phyloP scores from a whole-genome alignment of 2,329 filamentous ascomycete species.

The Alternaria ventricosa region DNA sequence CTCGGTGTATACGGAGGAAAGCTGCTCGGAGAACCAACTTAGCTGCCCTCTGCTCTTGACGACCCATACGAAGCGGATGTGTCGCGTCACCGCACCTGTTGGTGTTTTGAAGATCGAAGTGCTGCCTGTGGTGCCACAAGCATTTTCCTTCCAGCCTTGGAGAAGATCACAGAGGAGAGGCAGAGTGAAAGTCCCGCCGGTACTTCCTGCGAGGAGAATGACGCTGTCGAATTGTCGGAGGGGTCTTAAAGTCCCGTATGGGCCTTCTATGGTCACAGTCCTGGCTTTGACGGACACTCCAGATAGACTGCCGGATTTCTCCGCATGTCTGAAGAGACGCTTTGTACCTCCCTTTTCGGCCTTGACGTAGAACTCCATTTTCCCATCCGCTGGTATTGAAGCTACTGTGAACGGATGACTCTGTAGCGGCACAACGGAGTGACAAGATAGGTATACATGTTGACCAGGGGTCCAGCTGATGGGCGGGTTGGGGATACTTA shows the following conservation, averaged over 20 bases:
- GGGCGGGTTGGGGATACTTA: constrained; percentile 62
- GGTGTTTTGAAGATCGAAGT: constrained; percentile 26
- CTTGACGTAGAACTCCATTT: constrained; percentile 64
- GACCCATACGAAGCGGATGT: constrained; percentile 65
- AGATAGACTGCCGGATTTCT: constrained; percentile 43
- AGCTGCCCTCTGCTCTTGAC: constrained; percentile 62
- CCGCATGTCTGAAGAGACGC: constrained; percentile 59
- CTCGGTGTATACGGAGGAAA: constrained; percentile 55
- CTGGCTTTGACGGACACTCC: constrained; percentile 25
- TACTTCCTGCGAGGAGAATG: constrained; percentile 65
- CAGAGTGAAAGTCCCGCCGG: constrained; percentile 65
- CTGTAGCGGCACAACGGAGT: constrained; percentile 63
- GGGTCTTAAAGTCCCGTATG: constrained; percentile 59
- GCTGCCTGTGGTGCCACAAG: constrained; percentile 3
- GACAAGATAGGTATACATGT: constrained; percentile 67
- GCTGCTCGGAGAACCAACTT: constrained; percentile 60
- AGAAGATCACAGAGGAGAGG: constrained; percentile 65
- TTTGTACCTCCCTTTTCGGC: constrained; percentile 61
- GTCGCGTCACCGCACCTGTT: constrained; percentile 52
- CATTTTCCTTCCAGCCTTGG: constrained; percentile 51
- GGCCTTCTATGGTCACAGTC: constrained; percentile 60
- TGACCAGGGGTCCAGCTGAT: constrained; percentile 68
- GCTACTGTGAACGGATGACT: constrained; percentile 70
- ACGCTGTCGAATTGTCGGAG: constrained; percentile 67
- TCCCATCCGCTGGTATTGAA: constrained; percentile 61